Conservation (phyloP, 2,329 filamentous ascomycete genomes). For the Phialemoniopsis sp. region DNA sequence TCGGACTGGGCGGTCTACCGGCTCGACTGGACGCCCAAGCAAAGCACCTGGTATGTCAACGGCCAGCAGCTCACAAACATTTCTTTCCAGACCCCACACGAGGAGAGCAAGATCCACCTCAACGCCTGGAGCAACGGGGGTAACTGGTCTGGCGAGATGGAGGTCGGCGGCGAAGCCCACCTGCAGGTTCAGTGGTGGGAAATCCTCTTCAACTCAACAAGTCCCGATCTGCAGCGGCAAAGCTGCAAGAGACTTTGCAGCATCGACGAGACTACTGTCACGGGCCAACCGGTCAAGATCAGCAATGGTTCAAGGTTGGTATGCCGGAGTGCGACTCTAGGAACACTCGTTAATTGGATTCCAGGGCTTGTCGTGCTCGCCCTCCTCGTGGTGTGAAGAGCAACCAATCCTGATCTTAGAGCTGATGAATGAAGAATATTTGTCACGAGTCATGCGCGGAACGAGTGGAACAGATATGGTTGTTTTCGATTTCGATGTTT, state of each 20-base stretch:
- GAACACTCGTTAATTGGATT: too few relatives aligned
- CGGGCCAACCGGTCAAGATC: not conserved
- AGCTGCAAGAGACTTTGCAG: constrained; percentile 17
- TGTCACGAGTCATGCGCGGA: too few relatives aligned
- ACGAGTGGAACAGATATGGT: too few relatives aligned
- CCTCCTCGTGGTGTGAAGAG: too few relatives aligned
- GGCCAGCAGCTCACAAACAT: constrained; percentile 45
- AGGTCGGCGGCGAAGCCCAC: constrained; percentile 38
- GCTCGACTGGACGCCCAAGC: constrained; percentile 53
- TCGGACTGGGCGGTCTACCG: constrained; percentile 55
- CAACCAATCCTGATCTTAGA: too few relatives aligned
- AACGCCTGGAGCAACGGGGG: constrained; percentile 61
- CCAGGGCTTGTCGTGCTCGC: too few relatives aligned
- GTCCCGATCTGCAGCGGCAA: constrained; percentile 2
- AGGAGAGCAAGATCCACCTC: constrained; percentile 47
- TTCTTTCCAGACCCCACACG: constrained; percentile 49
- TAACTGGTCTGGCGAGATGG: constrained; percentile 57
- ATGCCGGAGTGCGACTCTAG: too few relatives aligned
- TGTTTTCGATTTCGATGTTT: too few relatives aligned
- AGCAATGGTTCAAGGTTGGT: too few relatives aligned
- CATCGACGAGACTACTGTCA: constrained; percentile 2
- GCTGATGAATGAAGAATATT: too few relatives aligned
- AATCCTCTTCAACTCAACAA: constrained; percentile 47
- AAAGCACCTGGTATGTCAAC: constrained; percentile 57
- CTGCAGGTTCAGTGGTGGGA: constrained; percentile 62